Evolutionary conservation across 2,329 filamentous ascomycete genomes (phyloP), one percentile per base, ranked within the genome.

Genomic region (Hypoxylon sp.): DNA sequence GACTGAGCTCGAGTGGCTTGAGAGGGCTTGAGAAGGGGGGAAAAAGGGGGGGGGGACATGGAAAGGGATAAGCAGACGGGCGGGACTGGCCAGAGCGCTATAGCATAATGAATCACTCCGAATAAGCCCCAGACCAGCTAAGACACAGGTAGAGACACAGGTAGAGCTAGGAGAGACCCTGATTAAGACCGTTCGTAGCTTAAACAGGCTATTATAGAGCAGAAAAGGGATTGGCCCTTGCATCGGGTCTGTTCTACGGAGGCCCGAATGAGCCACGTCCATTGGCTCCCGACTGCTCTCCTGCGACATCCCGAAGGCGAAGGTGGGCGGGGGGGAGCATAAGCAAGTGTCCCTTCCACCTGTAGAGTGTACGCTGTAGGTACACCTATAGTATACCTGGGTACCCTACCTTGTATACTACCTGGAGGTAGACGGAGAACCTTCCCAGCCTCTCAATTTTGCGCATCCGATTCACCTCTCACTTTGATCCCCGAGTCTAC

Each of bases 401-500:
- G n/a, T n/a, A n/a, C n/a, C n/a, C n/a, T n/a, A n/a, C n/a, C n/a
- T n/a, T n/a, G n/a, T n/a, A n/a, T n/a, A n/a, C n/a, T n/a, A n/a
- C n/a, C n/a, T n/a, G n/a, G n/a, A n/a, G n/a, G n/a, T n/a, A n/a
- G n/a, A n/a, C n/a, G n/a, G n/a, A n/a, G n/a, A n/a, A n/a, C n/a
- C n/a, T 63, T 63, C 66, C 69, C 69, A 69, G 58, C 69, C 68
- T 69, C 69, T 71, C 59, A 57, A 70, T 69, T 71, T 71, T 55
- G 38, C 40, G 52, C 31, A 17, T 35, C n/a, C n/a, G 31, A 35
- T 11, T 35, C 31, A 18, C 31, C 31, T 35, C 31, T 35, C 18
- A 35, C 31, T 35, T 33, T 18, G n/a, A 9, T 24, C 41, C 33
- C 49, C 48, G n/a, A n/a, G 29, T 48, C 33, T 41, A 35, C 31